phyloP scores from a whole-genome alignment of 2,329 filamentous ascomycete species.

The Mollisiaceae sp. region DNA sequence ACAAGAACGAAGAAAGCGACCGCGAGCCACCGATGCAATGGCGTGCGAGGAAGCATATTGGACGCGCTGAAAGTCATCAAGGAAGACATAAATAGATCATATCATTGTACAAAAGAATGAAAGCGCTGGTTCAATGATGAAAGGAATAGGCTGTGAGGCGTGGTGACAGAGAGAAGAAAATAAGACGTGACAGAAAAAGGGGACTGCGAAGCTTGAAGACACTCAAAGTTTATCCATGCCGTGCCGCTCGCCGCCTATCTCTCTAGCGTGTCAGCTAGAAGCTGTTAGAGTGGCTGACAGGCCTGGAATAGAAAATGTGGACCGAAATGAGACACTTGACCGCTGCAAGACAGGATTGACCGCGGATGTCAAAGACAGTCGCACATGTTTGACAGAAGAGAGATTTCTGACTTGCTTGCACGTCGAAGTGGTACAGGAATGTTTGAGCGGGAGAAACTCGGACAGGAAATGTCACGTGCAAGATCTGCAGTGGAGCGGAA shows the following conservation, averaged over 20 bases:
- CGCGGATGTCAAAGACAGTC: too few relatives aligned
- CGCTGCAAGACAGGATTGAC: neutral
- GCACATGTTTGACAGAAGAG: too few relatives aligned
- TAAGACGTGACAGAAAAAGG: neutral
- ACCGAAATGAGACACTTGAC: slow-evolving; percentile 1
- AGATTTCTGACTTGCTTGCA: neutral
- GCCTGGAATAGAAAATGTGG: neutral
- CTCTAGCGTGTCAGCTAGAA: too few relatives aligned
- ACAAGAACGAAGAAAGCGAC: slow-evolving; percentile 27
- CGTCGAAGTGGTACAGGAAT: neutral
- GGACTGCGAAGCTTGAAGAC: neutral
- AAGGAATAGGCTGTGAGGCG: too few relatives aligned
- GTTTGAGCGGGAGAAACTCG: neutral
- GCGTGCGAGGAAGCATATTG: slow-evolving; percentile 32
- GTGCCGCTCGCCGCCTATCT: too few relatives aligned
- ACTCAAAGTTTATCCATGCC: too few relatives aligned
- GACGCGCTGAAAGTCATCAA: slow-evolving; percentile 7
- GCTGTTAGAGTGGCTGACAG: too few relatives aligned
- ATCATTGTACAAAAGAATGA: slow-evolving; percentile 7
- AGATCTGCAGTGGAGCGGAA: too few relatives aligned
- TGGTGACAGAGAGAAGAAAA: too few relatives aligned
- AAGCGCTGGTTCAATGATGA: too few relatives aligned
- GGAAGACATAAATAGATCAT: slow-evolving; percentile 22
- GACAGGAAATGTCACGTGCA: neutral
- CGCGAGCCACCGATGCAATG: slow-evolving; percentile 30